phyloP scores from a whole-genome alignment of 805 yeast species.

The Candida nonsorbophila region DNA sequence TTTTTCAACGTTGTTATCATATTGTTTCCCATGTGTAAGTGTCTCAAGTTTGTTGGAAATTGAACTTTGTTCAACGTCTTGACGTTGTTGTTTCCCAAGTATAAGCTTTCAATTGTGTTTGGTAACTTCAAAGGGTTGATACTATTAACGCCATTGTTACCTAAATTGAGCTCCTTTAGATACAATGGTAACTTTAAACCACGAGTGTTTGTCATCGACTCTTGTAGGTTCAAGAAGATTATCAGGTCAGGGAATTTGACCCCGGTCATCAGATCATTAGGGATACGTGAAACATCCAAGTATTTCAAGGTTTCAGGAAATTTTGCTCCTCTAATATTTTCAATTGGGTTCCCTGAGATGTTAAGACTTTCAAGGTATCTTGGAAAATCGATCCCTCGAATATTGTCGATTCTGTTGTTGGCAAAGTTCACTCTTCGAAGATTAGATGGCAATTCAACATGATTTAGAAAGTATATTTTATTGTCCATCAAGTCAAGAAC shows the following conservation, averaged over 20 bases:
- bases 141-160: constrained; percentile 38
- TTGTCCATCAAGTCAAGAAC: constrained; percentile 30
- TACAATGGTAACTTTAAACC: constrained; percentile 35
- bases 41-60: constrained; percentile 29
- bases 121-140: constrained; percentile 41
- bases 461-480: constrained; percentile 31
- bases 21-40: constrained; percentile 37
- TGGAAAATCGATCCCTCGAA: constrained; percentile 35
- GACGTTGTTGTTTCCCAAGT: constrained; percentile 35
- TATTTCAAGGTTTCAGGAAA: constrained; percentile 33
- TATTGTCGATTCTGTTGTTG: constrained; percentile 33
- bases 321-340: constrained; percentile 34
- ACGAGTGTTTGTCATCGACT: constrained; percentile 40
- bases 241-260: constrained; percentile 40
- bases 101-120: constrained; percentile 31
- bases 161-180: constrained; percentile 25
- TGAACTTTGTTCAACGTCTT: constrained; percentile 39
- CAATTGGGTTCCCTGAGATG: constrained; percentile 36
- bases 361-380: constrained; percentile 21
- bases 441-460: constrained; percentile 31
- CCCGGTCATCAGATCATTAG: constrained; percentile 43
- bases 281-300: constrained; percentile 37
- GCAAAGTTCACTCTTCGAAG: constrained; percentile 29
- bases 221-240: constrained; percentile 31
- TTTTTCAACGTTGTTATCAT: constrained; percentile 40